Conservation (phyloP, 805 yeast species). For the Sugiyamaella lignohabitans region DNA sequence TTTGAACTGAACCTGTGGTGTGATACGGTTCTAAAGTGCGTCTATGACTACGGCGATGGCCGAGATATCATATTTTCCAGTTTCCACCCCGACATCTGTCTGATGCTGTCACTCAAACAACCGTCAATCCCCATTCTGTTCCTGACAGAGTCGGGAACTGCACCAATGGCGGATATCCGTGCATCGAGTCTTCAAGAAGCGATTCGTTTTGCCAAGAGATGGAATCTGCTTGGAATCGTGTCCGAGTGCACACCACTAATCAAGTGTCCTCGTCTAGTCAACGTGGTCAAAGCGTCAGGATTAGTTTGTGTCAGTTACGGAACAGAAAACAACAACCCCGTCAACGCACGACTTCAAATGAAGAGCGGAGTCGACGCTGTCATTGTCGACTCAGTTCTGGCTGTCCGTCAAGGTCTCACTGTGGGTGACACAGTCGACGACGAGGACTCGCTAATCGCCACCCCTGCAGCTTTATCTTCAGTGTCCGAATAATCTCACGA, state of each 20-base stretch:
- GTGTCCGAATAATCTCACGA: neutral
- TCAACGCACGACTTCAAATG: conserved; percentile 76
- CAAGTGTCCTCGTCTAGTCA: conserved; percentile 82
- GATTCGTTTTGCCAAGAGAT: conserved; percentile 78
- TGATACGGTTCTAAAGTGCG: conserved; percentile 74
- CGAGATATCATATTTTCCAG: conserved; percentile 87
- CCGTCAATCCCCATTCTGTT: conserved; percentile 89
- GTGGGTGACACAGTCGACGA: conserved; percentile 9
- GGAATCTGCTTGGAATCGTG: conserved; percentile 90
- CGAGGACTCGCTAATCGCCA: too few species aligned
- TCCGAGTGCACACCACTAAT: conserved; percentile 82
- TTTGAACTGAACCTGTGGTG: conserved; percentile 82
- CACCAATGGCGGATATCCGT: conserved; percentile 80
- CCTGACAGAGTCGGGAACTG: conserved; percentile 83
- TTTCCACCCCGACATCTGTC: conserved; percentile 90
- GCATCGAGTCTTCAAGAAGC: conserved; percentile 88
- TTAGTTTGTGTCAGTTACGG: conserved; percentile 94
- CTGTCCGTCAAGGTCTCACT: conserved; percentile 77
- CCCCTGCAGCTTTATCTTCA: neutral
- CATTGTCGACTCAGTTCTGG: conserved; percentile 91
- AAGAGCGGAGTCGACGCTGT: conserved; percentile 96
- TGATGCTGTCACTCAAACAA: conserved; percentile 79
- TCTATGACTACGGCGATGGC: conserved; percentile 70
- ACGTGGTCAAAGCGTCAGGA: conserved; percentile 86
- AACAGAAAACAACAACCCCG: conserved; percentile 74